phyloP scores from a whole-genome alignment of 768 basidiomycete genomes.

The Austroboletus eburneus region DNA sequence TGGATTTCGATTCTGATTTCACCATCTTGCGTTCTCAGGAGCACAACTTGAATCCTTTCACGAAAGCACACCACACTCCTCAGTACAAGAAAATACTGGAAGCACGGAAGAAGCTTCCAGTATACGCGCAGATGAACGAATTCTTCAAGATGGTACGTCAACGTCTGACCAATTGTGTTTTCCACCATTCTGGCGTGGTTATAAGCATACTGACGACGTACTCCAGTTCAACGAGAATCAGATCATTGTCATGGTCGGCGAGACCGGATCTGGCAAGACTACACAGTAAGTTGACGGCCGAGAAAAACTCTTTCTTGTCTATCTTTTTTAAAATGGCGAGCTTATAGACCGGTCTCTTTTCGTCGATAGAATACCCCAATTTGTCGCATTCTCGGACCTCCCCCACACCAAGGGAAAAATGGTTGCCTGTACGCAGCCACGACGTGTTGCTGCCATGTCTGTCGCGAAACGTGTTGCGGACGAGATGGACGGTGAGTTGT shows the following conservation, averaged over 20 bases:
- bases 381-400: conserved; percentile 89
- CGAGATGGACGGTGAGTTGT: conserved; percentile 89
- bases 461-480: conserved; percentile 98
- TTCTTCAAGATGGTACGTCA: conserved; percentile 82
- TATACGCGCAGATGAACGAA: conserved; percentile 88
- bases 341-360: conserved; percentile 30
- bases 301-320: conserved; percentile 18
- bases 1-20: background rate
- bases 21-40: conserved; percentile 43
- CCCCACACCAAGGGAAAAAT: conserved; percentile 88
- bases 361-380: conserved; percentile 83
- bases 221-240: conserved; percentile 46
- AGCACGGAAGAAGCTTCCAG: conserved; percentile 82
- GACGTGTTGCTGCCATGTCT: conserved; percentile 96
- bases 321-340: conserved; percentile 15
- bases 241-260: conserved; percentile 88
- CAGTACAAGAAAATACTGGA: conserved; percentile 87
- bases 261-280: conserved; percentile 95
- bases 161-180: background rate
- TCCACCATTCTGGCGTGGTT: background rate
- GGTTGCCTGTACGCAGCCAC: conserved; percentile 94
- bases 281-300: conserved; percentile 67
- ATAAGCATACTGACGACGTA: background rate
- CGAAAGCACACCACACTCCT: conserved; percentile 65
- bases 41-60: conserved; percentile 85